phyloP scores from a whole-genome alignment of 176 grass and related monocot species.

The Musa acuminata region DNA sequence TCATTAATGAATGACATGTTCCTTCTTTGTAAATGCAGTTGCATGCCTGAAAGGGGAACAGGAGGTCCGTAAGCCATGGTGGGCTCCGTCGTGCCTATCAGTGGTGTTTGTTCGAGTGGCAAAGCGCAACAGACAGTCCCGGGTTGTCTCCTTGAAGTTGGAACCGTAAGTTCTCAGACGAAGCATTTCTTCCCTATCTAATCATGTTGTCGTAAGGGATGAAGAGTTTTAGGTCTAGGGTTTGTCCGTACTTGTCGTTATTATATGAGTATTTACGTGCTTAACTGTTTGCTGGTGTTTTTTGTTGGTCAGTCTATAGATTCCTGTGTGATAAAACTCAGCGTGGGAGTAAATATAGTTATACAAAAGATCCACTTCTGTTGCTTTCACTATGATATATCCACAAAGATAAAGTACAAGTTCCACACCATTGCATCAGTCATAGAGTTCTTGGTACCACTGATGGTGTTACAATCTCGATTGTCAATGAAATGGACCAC shows the following conservation, averaged over 20 bases:
- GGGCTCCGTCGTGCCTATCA: constrained; percentile 72
- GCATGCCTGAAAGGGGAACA: constrained; percentile 95
- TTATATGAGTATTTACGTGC: too few species aligned
- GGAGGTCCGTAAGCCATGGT: constrained; percentile 94
- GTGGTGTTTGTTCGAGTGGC: constrained; percentile 66
- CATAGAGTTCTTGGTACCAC: background rate
- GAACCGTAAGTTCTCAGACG: constrained; percentile 30
- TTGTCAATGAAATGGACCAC: background rate
- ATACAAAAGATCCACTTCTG: background rate
- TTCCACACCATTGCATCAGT: background rate
- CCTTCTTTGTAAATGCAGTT: constrained; percentile 29
- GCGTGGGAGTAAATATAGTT: background rate
- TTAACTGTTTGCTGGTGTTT: too few species aligned
- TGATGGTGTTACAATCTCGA: background rate
- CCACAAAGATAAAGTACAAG: background rate
- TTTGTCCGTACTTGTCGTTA: too few species aligned
- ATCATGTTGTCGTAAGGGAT: too few species aligned
- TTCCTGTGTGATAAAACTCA: too few species aligned
- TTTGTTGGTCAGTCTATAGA: too few species aligned
- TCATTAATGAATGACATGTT: too few species aligned
- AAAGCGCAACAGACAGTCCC: constrained; percentile 71
- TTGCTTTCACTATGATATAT: background rate
- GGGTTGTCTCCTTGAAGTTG: constrained; percentile 91
- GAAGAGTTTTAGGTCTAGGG: too few species aligned
- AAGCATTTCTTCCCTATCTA: too few species aligned